Evolutionary conservation across 768 basidiomycete species (phyloP).

Genomic region (Aureoboletus auriporus): DNA sequence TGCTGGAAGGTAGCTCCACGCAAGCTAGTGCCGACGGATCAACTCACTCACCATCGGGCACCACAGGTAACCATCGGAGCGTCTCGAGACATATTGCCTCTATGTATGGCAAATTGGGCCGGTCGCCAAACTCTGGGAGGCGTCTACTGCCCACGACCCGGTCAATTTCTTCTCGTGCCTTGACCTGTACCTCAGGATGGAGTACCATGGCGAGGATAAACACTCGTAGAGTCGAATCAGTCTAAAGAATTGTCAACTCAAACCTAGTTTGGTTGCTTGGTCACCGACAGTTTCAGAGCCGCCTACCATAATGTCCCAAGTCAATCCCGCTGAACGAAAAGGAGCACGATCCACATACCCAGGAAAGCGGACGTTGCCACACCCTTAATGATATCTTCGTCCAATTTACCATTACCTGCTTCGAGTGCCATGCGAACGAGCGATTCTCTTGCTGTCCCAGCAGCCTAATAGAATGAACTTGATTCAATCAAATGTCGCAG

Average conservation of each 20-base stretch:
- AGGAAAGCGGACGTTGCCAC: constrained; percentile 21
- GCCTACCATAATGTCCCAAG: constrained; percentile 10
- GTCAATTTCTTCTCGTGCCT: constrained; percentile 31
- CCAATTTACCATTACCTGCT: background rate
- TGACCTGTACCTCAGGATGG: constrained; percentile 28
- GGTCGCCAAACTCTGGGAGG: constrained; percentile 27
- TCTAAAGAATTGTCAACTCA: constrained; percentile 9
- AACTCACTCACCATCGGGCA: constrained; percentile 23
- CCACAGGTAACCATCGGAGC: constrained; percentile 28
- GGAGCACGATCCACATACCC: constrained; percentile 8
- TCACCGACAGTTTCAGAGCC: constrained; percentile 26
- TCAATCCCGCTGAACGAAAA: background rate
- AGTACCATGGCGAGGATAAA: constrained; percentile 34
- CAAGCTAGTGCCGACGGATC: background rate
- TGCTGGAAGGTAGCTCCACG: constrained; percentile 5
- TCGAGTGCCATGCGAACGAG: constrained; percentile 19
- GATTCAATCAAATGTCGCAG: background rate
- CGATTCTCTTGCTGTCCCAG: constrained; percentile 19
- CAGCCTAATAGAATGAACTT: constrained; percentile 3
- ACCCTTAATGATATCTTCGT: constrained; percentile 17
- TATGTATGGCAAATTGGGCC: constrained; percentile 26
- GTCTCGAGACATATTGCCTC: constrained; percentile 30
- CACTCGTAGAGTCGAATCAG: constrained; percentile 8
- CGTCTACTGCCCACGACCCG: constrained; percentile 27
- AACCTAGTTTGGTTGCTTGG: background rate